Evolutionary conservation across 306 rosid genomes (phyloP), one percentile per base, ranked within the genome.

Genomic region (Pyrus pyrifolia): DNA sequence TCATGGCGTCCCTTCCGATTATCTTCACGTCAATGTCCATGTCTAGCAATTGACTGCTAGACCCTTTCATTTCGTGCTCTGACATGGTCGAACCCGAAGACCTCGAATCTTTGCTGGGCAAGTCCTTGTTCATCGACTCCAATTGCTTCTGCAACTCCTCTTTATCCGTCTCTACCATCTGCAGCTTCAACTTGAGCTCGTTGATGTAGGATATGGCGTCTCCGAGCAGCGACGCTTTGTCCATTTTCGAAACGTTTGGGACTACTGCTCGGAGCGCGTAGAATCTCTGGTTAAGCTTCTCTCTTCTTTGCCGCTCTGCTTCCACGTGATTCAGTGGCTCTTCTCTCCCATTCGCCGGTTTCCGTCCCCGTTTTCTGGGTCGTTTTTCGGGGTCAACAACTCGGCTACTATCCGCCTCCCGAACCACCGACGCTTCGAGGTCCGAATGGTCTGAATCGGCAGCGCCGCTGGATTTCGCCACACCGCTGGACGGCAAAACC

Each of bases 161-260:
- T 57, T 87, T 90, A 33, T 87, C 96, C 0, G 86, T 63, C 75
- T 92, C 99, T 0, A 76, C 6, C 0, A 21, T 76, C 23, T 89
- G 91, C 62, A 95, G 91, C 86, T 95, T 95, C 25, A 82, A 35
- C 67, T 88, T 95, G 15, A 95, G 87, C 83, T 95, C 99, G 51
- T 80, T 90, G 60, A 95, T 95, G 82, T 95, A 95, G 5, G 96
- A 70, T 35, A 95, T 95, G 0, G 99, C 97, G 35, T 95, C 97
- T 0, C 99, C 99, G 0, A 95, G 84, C 3, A 95, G 96, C 0
- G 99, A 95, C 1, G 99, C 99, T 78, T 95, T 95, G 84, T 95
- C 99, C 99, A 95, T 95, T 79, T 95, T 95, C 0, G 99, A 92
- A 17, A 95, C 99, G 46, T 92, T 95, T 0, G 97, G 99, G 31